A percentile compares a stretch with the other conserved stretches of the same genome.
Evolutionary conservation across 2,329 filamentous ascomycete species (phyloP).

Genomic region (Aspergillus pseudoviridinutans): DNA sequence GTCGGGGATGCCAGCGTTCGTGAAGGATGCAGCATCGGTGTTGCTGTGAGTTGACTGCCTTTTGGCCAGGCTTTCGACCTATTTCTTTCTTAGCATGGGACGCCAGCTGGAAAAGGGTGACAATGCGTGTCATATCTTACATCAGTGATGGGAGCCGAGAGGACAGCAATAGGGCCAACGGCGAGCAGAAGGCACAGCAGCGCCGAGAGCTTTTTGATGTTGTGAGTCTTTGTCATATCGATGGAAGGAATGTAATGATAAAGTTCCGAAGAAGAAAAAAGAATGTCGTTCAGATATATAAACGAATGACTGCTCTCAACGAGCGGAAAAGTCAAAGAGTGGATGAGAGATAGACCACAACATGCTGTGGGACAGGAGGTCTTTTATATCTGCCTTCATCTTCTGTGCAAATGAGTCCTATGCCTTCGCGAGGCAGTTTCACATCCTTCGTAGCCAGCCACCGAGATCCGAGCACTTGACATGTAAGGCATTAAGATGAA

Average conservation of each 20-base stretch:
- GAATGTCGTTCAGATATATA: neutral
- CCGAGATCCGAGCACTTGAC: constrained; percentile 6
- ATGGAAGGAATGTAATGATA: neutral
- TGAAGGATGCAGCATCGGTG: constrained; percentile 11
- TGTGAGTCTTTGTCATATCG: constrained; percentile 17
- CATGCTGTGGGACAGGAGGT: neutral
- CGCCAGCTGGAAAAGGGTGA: neutral
- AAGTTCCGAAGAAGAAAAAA: neutral
- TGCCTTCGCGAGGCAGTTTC: neutral
- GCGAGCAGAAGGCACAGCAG: constrained; percentile 29
- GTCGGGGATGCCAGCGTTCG: constrained; percentile 14
- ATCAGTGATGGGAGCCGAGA: constrained; percentile 23
- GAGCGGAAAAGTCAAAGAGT: neutral
- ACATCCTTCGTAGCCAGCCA: neutral
- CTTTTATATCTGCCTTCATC: neutral
- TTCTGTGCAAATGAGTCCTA: neutral
- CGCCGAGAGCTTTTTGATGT: constrained; percentile 23
- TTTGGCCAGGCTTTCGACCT: neutral
- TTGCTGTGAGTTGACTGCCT: constrained; percentile 6
- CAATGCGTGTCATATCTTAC: neutral
- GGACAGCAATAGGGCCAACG: constrained; percentile 23
- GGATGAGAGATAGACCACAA: constrained; percentile 1
- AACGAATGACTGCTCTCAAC: neutral
- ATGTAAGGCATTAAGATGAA: constrained; percentile 1
- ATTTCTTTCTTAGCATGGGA: constrained; percentile 4